phyloP scores from a whole-genome alignment of 106 monocot species.

The Alisma plantagoaquatica region DNA sequence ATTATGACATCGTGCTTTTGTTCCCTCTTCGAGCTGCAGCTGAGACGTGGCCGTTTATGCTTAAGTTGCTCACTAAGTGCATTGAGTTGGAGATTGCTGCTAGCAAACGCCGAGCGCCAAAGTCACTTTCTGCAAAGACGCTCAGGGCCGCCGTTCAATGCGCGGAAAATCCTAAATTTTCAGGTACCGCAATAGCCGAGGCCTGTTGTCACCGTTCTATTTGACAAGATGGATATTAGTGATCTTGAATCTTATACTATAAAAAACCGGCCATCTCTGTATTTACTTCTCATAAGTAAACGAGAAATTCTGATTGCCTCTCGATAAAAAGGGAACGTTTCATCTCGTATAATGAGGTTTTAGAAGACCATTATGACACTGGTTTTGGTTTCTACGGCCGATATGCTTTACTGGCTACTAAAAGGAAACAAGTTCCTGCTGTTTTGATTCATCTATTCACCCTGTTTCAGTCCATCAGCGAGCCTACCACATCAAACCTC shows the following conservation, averaged over 20 bases:
- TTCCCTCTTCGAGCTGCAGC: too few species aligned
- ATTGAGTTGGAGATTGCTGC: conserved; percentile 45
- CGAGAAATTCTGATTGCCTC: not conserved
- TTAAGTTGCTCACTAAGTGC: conserved; percentile 59
- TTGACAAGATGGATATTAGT: too few species aligned
- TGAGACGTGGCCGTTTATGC: conserved; percentile 76
- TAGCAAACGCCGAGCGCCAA: conserved; percentile 63
- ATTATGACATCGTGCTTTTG: not conserved
- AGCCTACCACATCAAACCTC: too few species aligned
- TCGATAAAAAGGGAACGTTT: too few species aligned
- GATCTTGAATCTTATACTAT: too few species aligned
- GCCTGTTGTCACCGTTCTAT: too few species aligned
- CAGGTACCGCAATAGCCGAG: conserved; percentile 34
- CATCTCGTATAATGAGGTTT: not conserved
- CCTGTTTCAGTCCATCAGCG: too few species aligned
- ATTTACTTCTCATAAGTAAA: not conserved
- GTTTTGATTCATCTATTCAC: not conserved
- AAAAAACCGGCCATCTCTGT: too few species aligned
- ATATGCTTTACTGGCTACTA: too few species aligned
- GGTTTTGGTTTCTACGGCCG: too few species aligned
- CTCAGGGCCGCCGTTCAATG: conserved; percentile 54
- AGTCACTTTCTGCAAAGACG: conserved; percentile 53
- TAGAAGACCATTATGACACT: not conserved
- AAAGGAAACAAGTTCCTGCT: not conserved
- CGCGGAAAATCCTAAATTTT: conserved; percentile 62